Evolutionary conservation across 2,329 filamentous ascomycete species (phyloP), one percentile per base, ranked within the genome.

Genomic region (Botryosphaeria dothidea): DNA sequence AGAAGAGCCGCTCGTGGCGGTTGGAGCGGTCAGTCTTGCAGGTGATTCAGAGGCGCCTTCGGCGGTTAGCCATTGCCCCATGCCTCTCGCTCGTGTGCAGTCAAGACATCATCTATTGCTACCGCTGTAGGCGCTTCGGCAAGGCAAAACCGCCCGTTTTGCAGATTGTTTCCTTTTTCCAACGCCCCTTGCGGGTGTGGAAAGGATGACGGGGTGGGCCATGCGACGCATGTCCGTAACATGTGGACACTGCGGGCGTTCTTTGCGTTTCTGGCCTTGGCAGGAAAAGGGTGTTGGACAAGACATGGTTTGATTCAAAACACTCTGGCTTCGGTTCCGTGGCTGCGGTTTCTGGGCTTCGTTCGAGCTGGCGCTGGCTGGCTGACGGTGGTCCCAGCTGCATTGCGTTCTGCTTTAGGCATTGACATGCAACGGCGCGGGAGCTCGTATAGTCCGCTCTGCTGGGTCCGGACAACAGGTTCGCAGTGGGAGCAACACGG

Each of bases 401-500:
- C 61, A 64, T 34, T 36, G 36, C 38, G 36, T 48, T 46, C 61
- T 64, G 61, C 48, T 56, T 64, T 56, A 34, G 61, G 61, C 61
- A 64, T 46, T 56, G 61, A 64, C 61, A 64, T 56, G 61, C 61
- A 64, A 64, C 61, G 25, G 61, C 51, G 61, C 48, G 48, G 45
- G 49, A 56, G 61, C 61, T 64, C 61, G 61, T 64, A 56, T 64
- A 54, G 51, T 60, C 56, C 56, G 56, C 56, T 21, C 56, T 31
- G 23, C 56, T 46, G 56, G 56, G 56, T 60, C 56, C 56, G 15
- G 36, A 41, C 36, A n/a, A 46, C 25, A 31, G 34, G 21, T n/a
- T 36, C 23, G 41, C 43, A 27, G 43, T 36, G 56, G 19, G 56
- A 46, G 41, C 41, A 56, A 34, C 21, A 34, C 46, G 60, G 36